Base-by-base conservation (phyloP, 2,329 filamentous ascomycete genomes). In the Graphium sp. region DNA sequence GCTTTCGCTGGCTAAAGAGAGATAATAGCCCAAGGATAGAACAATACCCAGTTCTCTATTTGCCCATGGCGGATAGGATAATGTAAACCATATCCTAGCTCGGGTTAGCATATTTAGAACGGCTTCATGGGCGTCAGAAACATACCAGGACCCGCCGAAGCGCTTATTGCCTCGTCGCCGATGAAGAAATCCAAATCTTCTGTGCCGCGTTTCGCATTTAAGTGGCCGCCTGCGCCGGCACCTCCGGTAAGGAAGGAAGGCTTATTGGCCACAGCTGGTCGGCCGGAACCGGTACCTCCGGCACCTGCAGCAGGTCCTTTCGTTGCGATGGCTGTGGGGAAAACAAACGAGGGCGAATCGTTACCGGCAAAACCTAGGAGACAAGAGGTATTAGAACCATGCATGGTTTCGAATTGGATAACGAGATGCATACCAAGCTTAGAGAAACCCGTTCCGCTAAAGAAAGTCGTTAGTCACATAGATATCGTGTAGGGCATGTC, bases 121-220 rank as follows among this genome's bases (percentile, higher is more conserved):
- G n/a, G n/a, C n/a, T n/a, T n/a, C n/a, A n/a, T n/a, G n/a, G n/a
- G n/a, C n/a, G n/a, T 20, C 20, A 19, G 7, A 24, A 21, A 41
- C 58, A 40, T 58, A 81, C 76, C 84, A 42, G 89, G 84, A 32
- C 89, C 89, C 39, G 62, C 71, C 26, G 82, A 65, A 25, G 87
- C 87, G 35, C 78, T 63, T 40, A 95, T 66, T 37, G 89, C 89
- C 59, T 95, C 89, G 48, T 98, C 89, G 35, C 89, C 89, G 48
- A 98, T 98, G 57, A 93, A 98, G 66, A 85, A 98, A 58, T 98
- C 89, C 46, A 98, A 58, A 49, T 98, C 89, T 55, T 98, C 91
- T 11, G 87, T 95, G 34, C 89, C 89, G 44, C 91, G 76, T 66
- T 98, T 98, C 42, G 66, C 74, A 38, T 81, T 85, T 40, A 98